These are phyloP conservation scores for Solanum hybrid DNA, from an alignment of 305 asterid genomes.

Conservation along the genomic window DNA sequence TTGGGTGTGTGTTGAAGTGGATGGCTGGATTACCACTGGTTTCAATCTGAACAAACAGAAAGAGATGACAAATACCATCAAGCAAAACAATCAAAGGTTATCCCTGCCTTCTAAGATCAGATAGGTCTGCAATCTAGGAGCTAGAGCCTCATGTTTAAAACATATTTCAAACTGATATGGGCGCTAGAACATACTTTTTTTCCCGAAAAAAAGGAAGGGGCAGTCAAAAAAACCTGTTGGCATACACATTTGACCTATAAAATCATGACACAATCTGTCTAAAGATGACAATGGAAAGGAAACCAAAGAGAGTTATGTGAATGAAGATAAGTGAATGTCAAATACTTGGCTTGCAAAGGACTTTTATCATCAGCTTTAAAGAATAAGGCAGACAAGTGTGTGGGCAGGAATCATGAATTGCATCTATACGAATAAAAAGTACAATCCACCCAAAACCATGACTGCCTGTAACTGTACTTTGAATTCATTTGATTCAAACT, in stretches of 20 bases:
- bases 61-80: background rate
- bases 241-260: background rate
- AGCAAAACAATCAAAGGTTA: background rate
- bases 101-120: background rate
- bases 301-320: background rate
- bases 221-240: background rate
- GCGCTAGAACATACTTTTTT: background rate
- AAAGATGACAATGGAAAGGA: background rate
- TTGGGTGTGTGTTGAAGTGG: constrained; percentile 69
- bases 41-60: constrained; percentile 48
- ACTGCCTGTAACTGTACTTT: background rate
- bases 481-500: background rate
- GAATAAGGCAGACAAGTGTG: background rate
- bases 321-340: background rate
- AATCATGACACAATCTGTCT: background rate
- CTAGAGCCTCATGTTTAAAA: background rate
- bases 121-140: background rate
- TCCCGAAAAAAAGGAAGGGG: background rate
- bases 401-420: background rate
- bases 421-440: background rate
- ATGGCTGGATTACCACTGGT: constrained; percentile 64
- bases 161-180: background rate
- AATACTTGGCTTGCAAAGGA: background rate
- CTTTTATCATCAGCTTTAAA: background rate
- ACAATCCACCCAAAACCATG: background rate